phyloP scores from a whole-genome alignment of 1,284 basidiomycete species.

The Gymnopus androsaceus region DNA sequence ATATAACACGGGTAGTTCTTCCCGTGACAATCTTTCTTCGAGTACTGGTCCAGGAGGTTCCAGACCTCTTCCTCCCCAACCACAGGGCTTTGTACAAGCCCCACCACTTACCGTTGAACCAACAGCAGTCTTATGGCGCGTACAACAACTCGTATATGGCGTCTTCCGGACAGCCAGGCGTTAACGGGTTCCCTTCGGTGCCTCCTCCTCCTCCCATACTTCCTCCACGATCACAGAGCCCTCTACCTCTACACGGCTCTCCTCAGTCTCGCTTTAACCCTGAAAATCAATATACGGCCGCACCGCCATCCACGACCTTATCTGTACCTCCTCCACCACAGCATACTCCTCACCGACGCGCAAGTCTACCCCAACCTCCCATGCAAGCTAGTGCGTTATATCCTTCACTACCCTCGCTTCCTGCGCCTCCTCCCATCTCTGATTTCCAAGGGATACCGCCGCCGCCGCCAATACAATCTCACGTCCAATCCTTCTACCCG shows the following conservation, averaged over 20 bases:
- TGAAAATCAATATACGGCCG: slow-evolving; percentile 9
- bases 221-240: slow-evolving; percentile 18
- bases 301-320: slow-evolving; percentile 21
- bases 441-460: slow-evolving; percentile 25
- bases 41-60: slow-evolving; percentile 17
- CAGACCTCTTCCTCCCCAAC: slow-evolving; percentile 15
- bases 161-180: neutral
- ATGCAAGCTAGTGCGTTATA: slow-evolving; percentile 13
- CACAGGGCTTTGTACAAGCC: slow-evolving; percentile 11
- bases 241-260: slow-evolving; percentile 27
- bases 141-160: slow-evolving; percentile 14
- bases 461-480: slow-evolving; percentile 25
- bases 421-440: too few species aligned
- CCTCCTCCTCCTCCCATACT: slow-evolving; percentile 16
- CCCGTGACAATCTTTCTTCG: slow-evolving; percentile 9
- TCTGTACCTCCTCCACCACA: slow-evolving; percentile 21
- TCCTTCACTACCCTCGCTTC: slow-evolving; percentile 33
- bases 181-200: slow-evolving; percentile 7
- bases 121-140: slow-evolving; percentile 8
- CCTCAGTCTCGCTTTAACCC: slow-evolving; percentile 17
- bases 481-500: slow-evolving; percentile 11
- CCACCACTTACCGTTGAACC: slow-evolving; percentile 7
- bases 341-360: slow-evolving; percentile 29
- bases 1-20: slow-evolving; percentile 1
- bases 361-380: slow-evolving; percentile 44